Evolutionary conservation across 257 asterid genomes (phyloP).

Genomic region (Penstemon eatonii): DNA sequence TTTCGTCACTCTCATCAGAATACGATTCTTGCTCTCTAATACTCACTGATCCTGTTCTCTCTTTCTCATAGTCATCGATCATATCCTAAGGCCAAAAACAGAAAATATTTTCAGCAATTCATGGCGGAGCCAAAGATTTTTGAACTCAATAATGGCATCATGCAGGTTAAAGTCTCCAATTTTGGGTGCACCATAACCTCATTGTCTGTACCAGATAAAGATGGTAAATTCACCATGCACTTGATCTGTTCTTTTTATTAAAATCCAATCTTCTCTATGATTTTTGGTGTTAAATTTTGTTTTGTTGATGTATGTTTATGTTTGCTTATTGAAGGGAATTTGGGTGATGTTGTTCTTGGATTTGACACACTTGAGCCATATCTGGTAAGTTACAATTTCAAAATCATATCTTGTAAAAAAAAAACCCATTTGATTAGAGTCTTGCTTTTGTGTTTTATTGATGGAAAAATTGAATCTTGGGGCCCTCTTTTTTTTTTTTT

Average conservation of each 20-base stretch:
- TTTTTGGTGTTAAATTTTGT: background rate
- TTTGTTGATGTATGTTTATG: slow-evolving; percentile 4
- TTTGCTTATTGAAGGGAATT: slow-evolving; percentile 56
- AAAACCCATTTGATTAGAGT: too few species aligned
- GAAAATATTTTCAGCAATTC: background rate
- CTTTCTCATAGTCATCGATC: too few species aligned
- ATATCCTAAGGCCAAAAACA: too few species aligned
- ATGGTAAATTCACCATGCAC: slow-evolving; percentile 44
- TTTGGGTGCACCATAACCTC: slow-evolving; percentile 94
- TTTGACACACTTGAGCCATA: slow-evolving; percentile 90
- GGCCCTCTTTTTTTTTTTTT: background rate
- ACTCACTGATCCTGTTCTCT: too few species aligned
- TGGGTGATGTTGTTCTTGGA: slow-evolving; percentile 96
- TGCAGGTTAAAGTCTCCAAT: slow-evolving; percentile 69
- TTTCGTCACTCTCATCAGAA: too few species aligned
- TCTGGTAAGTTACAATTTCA: slow-evolving; percentile 45
- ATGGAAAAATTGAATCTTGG: slow-evolving; percentile 13
- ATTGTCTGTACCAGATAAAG: slow-evolving; percentile 71
- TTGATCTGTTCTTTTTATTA: slow-evolving; percentile 3
- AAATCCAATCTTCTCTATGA: background rate
- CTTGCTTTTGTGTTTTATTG: too few species aligned
- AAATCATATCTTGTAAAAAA: too few species aligned
- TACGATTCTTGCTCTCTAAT: too few species aligned
- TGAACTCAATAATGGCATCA: slow-evolving; percentile 82
- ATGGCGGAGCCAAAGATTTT: slow-evolving; percentile 81